A percentile compares a stretch with the other conserved stretches of the same genome.
phyloP scores from a whole-genome alignment of 2,329 filamentous ascomycete species.

The Mollisiaceae sp. region DNA sequence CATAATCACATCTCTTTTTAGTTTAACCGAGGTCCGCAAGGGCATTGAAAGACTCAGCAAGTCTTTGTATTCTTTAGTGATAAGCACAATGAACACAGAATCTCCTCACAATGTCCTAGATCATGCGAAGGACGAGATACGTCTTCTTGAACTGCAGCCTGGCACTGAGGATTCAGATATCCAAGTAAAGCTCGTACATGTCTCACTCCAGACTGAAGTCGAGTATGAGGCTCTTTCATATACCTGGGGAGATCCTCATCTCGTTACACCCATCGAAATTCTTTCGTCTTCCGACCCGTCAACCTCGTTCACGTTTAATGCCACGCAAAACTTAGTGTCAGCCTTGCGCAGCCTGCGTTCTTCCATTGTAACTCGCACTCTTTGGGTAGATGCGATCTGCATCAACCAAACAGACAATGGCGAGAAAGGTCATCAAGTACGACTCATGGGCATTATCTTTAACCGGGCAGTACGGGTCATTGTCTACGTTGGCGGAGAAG shows the following conservation, averaged over 20 bases:
- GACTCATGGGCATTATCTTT: not conserved
- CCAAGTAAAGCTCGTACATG: not conserved
- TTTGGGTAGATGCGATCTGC: constrained; percentile 1
- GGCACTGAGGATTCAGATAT: not conserved
- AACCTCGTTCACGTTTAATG: not conserved
- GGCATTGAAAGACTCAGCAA: not conserved
- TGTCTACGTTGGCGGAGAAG: not conserved
- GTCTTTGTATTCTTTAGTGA: not conserved
- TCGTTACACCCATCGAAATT: not conserved
- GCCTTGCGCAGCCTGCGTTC: not conserved
- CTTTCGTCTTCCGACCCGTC: not conserved
- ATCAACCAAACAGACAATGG: not conserved
- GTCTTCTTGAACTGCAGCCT: not conserved
- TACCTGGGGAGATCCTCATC: not conserved
- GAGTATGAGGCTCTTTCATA: not conserved
- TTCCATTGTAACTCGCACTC: not conserved
- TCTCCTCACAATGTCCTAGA: not conserved
- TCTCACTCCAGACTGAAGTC: not conserved
- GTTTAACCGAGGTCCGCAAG: too few species aligned
- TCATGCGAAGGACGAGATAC: not conserved
- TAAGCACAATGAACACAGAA: not conserved
- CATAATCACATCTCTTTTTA: too few species aligned
- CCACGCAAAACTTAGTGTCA: not conserved
- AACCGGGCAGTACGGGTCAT: not conserved
- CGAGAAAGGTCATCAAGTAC: not conserved